phyloP scores from a whole-genome alignment of 768 basidiomycete species.

The Lentinula edodes region DNA sequence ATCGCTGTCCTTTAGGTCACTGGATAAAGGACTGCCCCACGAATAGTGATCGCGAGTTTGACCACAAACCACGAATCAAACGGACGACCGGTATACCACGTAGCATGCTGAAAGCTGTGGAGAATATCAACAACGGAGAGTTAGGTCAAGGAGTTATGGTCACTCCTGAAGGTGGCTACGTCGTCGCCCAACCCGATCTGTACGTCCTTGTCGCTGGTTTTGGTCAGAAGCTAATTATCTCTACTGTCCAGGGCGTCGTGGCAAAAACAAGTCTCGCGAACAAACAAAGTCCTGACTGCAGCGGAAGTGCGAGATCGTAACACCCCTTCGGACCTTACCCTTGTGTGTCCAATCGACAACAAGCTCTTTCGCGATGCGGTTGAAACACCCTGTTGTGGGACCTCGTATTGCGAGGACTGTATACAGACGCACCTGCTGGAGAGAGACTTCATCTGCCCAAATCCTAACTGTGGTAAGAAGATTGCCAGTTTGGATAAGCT shows the following conservation, averaged over 20 bases:
- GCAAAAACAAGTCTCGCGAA: slow-evolving; percentile 83
- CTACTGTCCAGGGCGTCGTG: slow-evolving; percentile 67
- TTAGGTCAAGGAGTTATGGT: slow-evolving; percentile 92
- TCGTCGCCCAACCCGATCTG: slow-evolving; percentile 95
- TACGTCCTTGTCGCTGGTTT: slow-evolving; percentile 38
- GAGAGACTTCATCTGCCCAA: slow-evolving; percentile 91
- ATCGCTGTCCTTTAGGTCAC: slow-evolving; percentile 56
- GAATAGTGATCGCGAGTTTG: slow-evolving; percentile 92
- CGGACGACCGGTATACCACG: slow-evolving; percentile 97
- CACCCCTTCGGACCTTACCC: slow-evolving; percentile 65
- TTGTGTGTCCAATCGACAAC: slow-evolving; percentile 89
- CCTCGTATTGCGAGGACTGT: slow-evolving; percentile 93
- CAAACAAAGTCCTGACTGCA: slow-evolving; percentile 69
- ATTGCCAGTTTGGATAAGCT: slow-evolving; percentile 88
- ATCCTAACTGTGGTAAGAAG: slow-evolving; percentile 83
- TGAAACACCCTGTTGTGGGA: slow-evolving; percentile 92
- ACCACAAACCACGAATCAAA: slow-evolving; percentile 93
- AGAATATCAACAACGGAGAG: slow-evolving; percentile 69
- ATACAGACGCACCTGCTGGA: slow-evolving; percentile 92
- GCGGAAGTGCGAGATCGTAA: slow-evolving; percentile 83
- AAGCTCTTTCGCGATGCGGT: slow-evolving; percentile 92
- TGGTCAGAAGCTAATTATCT: not conserved
- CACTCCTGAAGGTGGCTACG: slow-evolving; percentile 96
- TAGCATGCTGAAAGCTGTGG: slow-evolving; percentile 95
- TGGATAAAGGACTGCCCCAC: slow-evolving; percentile 99